Conservation (phyloP, 257 asterid genomes). For the Solanum dulcamara region DNA sequence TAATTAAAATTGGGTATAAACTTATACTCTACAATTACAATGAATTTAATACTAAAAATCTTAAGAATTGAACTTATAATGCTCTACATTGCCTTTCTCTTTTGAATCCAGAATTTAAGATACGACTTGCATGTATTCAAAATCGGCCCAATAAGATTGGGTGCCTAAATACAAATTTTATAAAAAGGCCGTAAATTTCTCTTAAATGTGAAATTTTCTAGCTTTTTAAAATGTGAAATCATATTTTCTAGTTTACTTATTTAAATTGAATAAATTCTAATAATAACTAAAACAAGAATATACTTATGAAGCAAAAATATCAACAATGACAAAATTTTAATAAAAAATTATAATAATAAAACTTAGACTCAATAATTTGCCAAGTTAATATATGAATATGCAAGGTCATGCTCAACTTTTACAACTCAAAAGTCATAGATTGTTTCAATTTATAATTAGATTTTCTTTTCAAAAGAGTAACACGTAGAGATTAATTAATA, state of each 20-base stretch:
- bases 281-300: no score
- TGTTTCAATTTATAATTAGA: background rate
- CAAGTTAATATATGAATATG: background rate
- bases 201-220: background rate
- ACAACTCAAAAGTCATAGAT: background rate
- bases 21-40: background rate
- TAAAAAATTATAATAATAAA: no score
- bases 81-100: background rate
- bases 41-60: background rate
- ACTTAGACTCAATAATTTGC: no score
- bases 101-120: no score
- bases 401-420: background rate
- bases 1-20: no score
- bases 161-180: background rate
- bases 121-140: background rate
- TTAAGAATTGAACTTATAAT: background rate
- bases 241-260: background rate
- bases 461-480: background rate
- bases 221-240: background rate
- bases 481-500: background rate
- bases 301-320: no score
- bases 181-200: no score
- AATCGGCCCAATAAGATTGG: background rate
- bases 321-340: no score
- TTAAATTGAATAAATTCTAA: no score